Evolutionary conservation across 805 yeast species (phyloP), one percentile per base, ranked within the genome.

Genomic region (Millerago galiae): DNA sequence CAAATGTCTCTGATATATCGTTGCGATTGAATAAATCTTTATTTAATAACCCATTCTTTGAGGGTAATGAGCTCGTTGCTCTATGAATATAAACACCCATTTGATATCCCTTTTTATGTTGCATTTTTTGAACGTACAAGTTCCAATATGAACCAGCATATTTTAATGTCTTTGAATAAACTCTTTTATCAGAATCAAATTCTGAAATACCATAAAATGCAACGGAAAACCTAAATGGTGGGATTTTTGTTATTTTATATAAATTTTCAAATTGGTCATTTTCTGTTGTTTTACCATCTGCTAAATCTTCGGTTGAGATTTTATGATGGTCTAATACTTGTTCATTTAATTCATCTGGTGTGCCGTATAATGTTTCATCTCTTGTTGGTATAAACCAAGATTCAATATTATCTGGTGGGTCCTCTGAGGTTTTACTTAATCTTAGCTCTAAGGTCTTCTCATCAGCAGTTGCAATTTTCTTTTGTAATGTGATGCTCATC

Each of bases 71-170:
- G 32, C 62, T 61, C 0, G 70, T 54, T 0, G 78, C 78, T 34
- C 81, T 54, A 47, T 76, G 80, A 33, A 76, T 54, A 53, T 76
- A 76, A 8, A 76, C 80, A 7, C 81, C 81, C 54, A 76, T 67
- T 46, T 76, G 80, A 45, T 55, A 67, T 3, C 71, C 66, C 42
- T 66, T 62, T 43, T 67, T 67, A 35, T 61, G 58, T 17, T 63
- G 61, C 31, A 69, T 68, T 48, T 73, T 75, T 44, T 76, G 81
- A 27, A 75, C 59, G 52, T 76, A 76, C 8, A 76, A 55, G 47
- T 73, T 74, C 81, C 81, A 76, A 49, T 70, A 73, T 10, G 80
- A 74, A 0, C 81, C 81, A n/a, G 79, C 79, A 51, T 75, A 75
- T 79, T 80, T 75, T 28, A 74, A 61, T 0, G 77, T 68, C 44